A percentile compares a stretch with the other conserved stretches of the same genome.
Evolutionary conservation across 1,284 basidiomycete genomes (phyloP).

Genomic region (Papiliotrema nemorosa): DNA sequence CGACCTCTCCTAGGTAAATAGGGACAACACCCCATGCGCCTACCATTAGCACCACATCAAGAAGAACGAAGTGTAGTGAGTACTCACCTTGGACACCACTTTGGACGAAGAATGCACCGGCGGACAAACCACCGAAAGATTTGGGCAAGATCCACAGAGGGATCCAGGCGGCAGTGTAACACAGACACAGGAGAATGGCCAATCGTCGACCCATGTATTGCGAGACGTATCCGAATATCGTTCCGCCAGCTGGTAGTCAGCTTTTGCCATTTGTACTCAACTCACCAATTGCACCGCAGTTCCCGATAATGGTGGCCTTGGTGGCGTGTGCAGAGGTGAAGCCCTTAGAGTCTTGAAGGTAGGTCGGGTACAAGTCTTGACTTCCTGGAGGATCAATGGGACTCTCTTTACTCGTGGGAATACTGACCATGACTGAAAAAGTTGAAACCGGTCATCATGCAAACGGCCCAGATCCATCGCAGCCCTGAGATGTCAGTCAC

Average conservation of each 20-base stretch:
- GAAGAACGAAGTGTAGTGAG: not conserved
- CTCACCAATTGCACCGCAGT: slow-evolving; percentile 19
- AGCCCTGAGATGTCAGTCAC: slow-evolving; percentile 53
- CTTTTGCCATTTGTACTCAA: not conserved
- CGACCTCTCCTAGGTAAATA: slow-evolving; percentile 74
- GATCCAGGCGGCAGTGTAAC: slow-evolving; percentile 53
- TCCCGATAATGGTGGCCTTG: slow-evolving; percentile 81
- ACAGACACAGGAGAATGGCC: slow-evolving; percentile 49
- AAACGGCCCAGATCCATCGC: slow-evolving; percentile 72
- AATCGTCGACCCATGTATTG: slow-evolving; percentile 86
- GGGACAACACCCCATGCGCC: slow-evolving; percentile 53
- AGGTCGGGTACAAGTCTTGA: slow-evolving; percentile 67
- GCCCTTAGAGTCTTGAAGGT: slow-evolving; percentile 55
- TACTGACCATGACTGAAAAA: too few relatives aligned
- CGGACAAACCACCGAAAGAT: slow-evolving; percentile 41
- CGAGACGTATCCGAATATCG: slow-evolving; percentile 69
- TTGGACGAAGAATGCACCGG: slow-evolving; percentile 62
- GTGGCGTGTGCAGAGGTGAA: slow-evolving; percentile 60
- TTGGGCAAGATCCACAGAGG: slow-evolving; percentile 77
- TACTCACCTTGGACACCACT: slow-evolving; percentile 69
- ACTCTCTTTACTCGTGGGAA: too few relatives aligned
- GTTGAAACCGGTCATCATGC: slow-evolving; percentile 51
- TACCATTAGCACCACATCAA: slow-evolving; percentile 15
- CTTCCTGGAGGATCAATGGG: too few relatives aligned
- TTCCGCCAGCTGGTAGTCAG: slow-evolving; percentile 57